A percentile compares a stretch with the other conserved stretches of the same genome.
Evolutionary conservation across 768 basidiomycete species (phyloP).

Genomic region (Amanita rubescens): DNA sequence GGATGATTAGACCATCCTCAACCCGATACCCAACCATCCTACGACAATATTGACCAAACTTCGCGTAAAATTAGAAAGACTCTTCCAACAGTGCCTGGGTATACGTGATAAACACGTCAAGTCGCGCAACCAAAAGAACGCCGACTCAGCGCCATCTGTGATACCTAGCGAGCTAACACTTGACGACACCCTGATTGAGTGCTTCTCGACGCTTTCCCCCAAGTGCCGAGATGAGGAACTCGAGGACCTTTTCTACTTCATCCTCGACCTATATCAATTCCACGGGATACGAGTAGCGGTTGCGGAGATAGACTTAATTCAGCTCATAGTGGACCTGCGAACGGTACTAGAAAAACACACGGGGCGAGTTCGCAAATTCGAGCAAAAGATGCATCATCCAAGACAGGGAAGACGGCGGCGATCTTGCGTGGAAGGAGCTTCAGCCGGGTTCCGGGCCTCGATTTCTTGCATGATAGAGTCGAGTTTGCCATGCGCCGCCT

Average conservation of each 20-base stretch:
- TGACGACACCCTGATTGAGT: constrained; percentile 72
- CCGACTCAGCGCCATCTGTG: constrained; percentile 22
- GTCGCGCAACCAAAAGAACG: constrained; percentile 28
- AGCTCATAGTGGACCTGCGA: constrained; percentile 83
- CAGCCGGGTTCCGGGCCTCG: constrained; percentile 86
- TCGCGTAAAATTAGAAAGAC: constrained; percentile 60
- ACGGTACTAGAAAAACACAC: constrained; percentile 67
- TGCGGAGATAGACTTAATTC: constrained; percentile 87
- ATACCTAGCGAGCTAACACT: constrained; percentile 43
- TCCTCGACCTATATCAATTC: constrained; percentile 91
- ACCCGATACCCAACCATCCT: constrained; percentile 35
- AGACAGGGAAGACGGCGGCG: constrained; percentile 5
- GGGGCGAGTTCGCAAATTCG: constrained; percentile 22
- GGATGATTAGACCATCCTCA: constrained; percentile 50
- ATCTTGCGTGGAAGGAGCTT: constrained; percentile 74
- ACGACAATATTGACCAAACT: constrained; percentile 47
- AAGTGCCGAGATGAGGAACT: constrained; percentile 88
- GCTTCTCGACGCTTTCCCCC: constrained; percentile 78
- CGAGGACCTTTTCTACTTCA: constrained; percentile 90
- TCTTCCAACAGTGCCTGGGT: constrained; percentile 61
- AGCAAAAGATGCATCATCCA: constrained; percentile 15
- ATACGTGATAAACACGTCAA: constrained; percentile 57
- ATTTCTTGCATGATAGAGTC: constrained; percentile 83
- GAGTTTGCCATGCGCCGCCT: constrained; percentile 45
- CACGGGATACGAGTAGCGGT: constrained; percentile 84